Percentiles rank a stretch among this genome's conserved stretches.
These are phyloP conservation scores for Ophiorrhiza pumila DNA, from an alignment of 257 asterid species.

Conservation along the genomic window DNA sequence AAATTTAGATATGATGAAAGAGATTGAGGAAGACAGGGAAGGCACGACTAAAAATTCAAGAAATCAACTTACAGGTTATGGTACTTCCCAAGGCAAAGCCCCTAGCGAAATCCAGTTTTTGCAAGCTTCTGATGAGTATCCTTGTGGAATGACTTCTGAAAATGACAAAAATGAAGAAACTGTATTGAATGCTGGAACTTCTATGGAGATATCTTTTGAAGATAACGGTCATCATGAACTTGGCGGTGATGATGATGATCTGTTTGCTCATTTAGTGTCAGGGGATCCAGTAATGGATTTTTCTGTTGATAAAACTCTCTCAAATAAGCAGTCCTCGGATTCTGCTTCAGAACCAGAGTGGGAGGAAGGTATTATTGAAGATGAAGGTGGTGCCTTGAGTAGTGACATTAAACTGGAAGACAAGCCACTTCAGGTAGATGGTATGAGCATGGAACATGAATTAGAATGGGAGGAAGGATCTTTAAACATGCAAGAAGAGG, in stretches of 20 bases:
- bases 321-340: conserved; percentile 32
- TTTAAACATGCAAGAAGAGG: conserved; percentile 38
- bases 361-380: conserved; percentile 64
- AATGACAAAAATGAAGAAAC: conserved; percentile 28
- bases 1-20: conserved; percentile 90
- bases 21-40: conserved; percentile 54
- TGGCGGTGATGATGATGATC: conserved; percentile 52
- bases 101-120: conserved; percentile 26
- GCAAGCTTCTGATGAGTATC: conserved; percentile 29
- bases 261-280: conserved; percentile 70
- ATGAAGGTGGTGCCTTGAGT: conserved; percentile 20
- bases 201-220: conserved; percentile 83
- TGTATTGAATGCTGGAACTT: conserved; percentile 35
- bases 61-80: conserved; percentile 19
- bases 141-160: conserved; percentile 26
- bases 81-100: conserved; percentile 25
- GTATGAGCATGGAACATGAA: conserved; percentile 46
- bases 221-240: conserved; percentile 33
- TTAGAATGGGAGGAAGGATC: conserved; percentile 87
- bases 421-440: conserved; percentile 28
- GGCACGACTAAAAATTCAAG: conserved; percentile 20
- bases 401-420: conserved; percentile 19
- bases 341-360: conserved; percentile 60
- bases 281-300: conserved; percentile 50
- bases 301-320: conserved; percentile 36